Conservation (phyloP, 768 basidiomycete genomes). For the Artomyces pyxidatus region DNA sequence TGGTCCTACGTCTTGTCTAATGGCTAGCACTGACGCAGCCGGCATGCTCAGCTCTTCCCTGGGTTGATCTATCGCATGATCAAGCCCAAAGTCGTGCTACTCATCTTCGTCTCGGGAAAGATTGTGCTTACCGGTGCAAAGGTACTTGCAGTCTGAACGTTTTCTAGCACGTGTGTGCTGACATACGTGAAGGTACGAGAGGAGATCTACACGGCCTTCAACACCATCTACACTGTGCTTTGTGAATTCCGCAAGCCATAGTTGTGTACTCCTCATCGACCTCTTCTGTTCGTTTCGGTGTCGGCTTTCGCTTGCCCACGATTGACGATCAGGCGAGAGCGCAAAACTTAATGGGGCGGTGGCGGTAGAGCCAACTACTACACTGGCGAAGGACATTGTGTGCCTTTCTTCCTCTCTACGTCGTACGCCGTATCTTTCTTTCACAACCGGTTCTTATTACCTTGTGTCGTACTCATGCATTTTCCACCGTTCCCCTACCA, state of each 20-base stretch:
- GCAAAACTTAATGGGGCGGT: neutral
- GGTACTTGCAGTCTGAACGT: slow-evolving; percentile 53
- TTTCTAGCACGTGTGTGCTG: slow-evolving; percentile 1
- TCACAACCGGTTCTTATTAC: no score
- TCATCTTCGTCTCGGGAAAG: slow-evolving; percentile 99
- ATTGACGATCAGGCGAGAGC: no score
- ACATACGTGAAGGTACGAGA: slow-evolving; percentile 67
- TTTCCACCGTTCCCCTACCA: neutral
- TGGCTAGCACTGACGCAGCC: neutral
- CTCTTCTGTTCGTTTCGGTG: neutral
- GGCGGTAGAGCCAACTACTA: no score
- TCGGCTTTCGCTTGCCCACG: neutral
- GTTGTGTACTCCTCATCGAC: neutral
- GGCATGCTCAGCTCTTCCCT: slow-evolving; percentile 75
- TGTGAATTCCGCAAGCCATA: slow-evolving; percentile 90
- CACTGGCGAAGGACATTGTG: no score
- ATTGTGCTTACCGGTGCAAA: slow-evolving; percentile 99
- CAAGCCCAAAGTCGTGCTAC: slow-evolving; percentile 96
- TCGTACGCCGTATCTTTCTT: neutral
- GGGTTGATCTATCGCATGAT: slow-evolving; percentile 99
- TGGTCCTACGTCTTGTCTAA: neutral
- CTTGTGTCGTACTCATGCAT: neutral
- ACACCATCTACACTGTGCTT: slow-evolving; percentile 97
- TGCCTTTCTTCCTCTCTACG: neutral
- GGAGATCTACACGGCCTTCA: slow-evolving; percentile 99